Base-by-base conservation (phyloP, 139 green algal species). In the Zygnema cylindricum region DNA sequence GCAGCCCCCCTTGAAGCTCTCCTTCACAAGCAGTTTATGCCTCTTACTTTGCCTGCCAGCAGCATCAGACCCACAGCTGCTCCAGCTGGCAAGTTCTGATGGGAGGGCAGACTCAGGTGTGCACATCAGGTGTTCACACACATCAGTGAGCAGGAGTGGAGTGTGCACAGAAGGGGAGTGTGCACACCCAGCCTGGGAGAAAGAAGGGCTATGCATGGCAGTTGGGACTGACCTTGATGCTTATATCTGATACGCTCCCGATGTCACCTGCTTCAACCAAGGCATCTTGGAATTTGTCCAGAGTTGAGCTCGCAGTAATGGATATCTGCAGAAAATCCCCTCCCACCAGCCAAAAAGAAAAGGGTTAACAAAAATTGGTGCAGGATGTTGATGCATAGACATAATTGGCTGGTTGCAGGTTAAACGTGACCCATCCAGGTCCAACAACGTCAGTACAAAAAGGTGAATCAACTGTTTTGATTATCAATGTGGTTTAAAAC, bases 251-350 rank as follows among this genome's bases (percentile, higher is more conserved):
- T 11, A 89, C 55, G 25, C 30, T 39, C 75, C 11, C 42, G 21
- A 89, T 25, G 40, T 89, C 84, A 69, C 84, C 84, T 86, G 78
- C 86, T 35, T 81, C 55, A 57, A 69, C 79, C 69, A 94, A 77
- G 2, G 90, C 88, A 7, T 79, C 86, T 69, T 88, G 43, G 84
- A 94, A 95, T 30, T 90, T 84, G 0, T 94, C 93, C 76, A 92
- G 92, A 32, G 49, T 77, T 36, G 82, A 85, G 57, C 87, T 83
- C 3, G 69, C 32, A 0, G 71, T 90, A 36, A 94, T 82, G 43
- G 76, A 76, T n/a, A 92, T 39, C 57, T 92, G 38, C 85, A 55
- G 79, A 55, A 30, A n/a, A n/a, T n/a, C n/a, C n/a, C n/a, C n/a
- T n/a, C n/a, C n/a, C n/a, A n/a, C n/a, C n/a, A n/a, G n/a, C n/a